Evolutionary conservation across 306 rosid species (phyloP).

Genomic region (Myrica gale): DNA sequence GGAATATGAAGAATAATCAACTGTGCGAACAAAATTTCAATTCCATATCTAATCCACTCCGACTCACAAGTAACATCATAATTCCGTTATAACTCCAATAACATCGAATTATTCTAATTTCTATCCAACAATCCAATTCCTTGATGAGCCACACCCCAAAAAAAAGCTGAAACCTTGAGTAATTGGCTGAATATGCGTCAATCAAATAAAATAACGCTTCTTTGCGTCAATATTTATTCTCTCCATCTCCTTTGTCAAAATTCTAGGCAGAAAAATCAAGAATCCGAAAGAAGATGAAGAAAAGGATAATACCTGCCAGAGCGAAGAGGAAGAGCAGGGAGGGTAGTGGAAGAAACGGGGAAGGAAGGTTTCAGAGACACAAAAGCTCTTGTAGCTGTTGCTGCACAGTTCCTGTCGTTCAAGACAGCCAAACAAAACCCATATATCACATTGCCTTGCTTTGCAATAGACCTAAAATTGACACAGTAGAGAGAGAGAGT

Average conservation of each 20-base stretch:
- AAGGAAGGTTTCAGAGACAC: slow-evolving; percentile 38
- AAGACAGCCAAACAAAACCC: slow-evolving; percentile 15
- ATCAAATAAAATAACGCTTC: background rate
- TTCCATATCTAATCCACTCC: background rate
- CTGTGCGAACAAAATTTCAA: background rate
- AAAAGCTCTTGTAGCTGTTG: slow-evolving; percentile 49
- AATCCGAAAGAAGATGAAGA: background rate
- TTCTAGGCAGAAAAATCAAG: background rate
- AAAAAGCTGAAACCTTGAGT: background rate
- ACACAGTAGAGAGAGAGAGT: background rate
- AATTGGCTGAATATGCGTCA: background rate
- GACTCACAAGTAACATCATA: background rate
- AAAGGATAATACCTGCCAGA: slow-evolving; percentile 42
- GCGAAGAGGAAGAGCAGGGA: slow-evolving; percentile 35
- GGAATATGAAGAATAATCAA: too few species aligned
- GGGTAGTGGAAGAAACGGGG: slow-evolving; percentile 32
- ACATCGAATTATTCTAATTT: background rate
- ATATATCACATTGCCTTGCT: slow-evolving; percentile 8
- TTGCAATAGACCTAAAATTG: background rate
- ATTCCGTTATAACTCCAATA: background rate
- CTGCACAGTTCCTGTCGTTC: slow-evolving; percentile 45
- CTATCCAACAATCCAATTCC: background rate
- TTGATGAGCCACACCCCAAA: background rate
- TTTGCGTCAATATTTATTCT: background rate
- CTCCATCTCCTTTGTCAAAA: background rate